phyloP scores from a whole-genome alignment of 2,329 filamentous ascomycete genomes.

The Fusarium metavorans region DNA sequence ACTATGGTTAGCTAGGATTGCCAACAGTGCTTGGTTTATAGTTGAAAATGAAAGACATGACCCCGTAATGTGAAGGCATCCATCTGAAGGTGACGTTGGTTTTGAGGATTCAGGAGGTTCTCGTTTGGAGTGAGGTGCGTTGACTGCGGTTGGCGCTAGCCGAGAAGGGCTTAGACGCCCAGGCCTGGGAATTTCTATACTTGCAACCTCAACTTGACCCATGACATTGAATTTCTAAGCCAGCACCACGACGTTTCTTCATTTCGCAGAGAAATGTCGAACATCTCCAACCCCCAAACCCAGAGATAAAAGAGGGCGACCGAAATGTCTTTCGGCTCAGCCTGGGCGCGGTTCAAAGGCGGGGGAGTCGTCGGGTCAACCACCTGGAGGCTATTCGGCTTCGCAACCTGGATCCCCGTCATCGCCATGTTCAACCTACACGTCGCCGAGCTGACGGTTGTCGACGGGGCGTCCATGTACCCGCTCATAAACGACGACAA shows the following conservation, averaged over 20 bases:
- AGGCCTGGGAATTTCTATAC: constrained; percentile 22
- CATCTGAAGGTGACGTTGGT: background rate
- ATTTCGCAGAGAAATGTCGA: constrained; percentile 19
- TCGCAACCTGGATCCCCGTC: constrained; percentile 72
- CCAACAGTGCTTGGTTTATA: background rate
- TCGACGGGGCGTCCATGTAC: constrained; percentile 79
- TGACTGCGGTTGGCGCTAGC: constrained; percentile 25
- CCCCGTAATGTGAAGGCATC: background rate
- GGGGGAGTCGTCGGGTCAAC: constrained; percentile 49
- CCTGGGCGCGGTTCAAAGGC: constrained; percentile 51
- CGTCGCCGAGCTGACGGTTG: constrained; percentile 68
- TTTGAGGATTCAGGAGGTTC: background rate
- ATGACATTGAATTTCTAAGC: constrained; percentile 1
- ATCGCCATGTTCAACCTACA: constrained; percentile 71
- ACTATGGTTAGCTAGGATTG: background rate
- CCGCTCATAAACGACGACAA: constrained; percentile 79
- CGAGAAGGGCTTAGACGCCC: constrained; percentile 38
- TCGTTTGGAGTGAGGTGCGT: background rate
- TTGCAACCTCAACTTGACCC: constrained; percentile 15
- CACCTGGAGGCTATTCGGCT: constrained; percentile 61
- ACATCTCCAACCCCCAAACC: background rate
- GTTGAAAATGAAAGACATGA: background rate
- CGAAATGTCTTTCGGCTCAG: constrained; percentile 51
- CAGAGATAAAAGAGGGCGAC: constrained; percentile 5
- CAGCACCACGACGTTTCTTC: constrained; percentile 1